Evolutionary conservation across 148 eudicot genomes (phyloP).

Genomic region (Silene conica): DNA sequence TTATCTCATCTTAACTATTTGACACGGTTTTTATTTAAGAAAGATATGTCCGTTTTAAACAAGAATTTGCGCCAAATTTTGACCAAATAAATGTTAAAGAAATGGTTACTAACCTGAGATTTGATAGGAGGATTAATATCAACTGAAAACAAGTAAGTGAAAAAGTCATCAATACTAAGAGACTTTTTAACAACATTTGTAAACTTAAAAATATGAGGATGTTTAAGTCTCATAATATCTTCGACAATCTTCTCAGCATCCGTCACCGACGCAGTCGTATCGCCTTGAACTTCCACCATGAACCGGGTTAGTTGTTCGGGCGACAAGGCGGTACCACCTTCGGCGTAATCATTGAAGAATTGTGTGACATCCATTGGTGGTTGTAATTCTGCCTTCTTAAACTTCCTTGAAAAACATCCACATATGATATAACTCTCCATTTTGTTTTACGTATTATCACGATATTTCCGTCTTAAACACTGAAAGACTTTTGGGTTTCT

Average conservation of each 20-base stretch:
- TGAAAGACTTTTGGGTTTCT: too few species aligned
- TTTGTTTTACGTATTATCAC: background rate
- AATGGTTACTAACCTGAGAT: conserved; percentile 14
- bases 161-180: conserved; percentile 26
- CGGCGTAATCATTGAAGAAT: conserved; percentile 21
- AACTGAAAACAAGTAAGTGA: conserved; percentile 23
- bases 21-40: too few species aligned
- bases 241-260: conserved; percentile 24
- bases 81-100: background rate
- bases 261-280: background rate
- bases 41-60: too few species aligned
- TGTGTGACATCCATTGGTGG: conserved; percentile 19
- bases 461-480: too few species aligned
- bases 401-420: conserved; percentile 26
- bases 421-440: conserved; percentile 29
- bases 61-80: too few species aligned
- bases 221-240: conserved; percentile 25
- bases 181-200: conserved; percentile 17
- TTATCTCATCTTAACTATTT: too few species aligned
- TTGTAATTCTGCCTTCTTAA: conserved; percentile 21
- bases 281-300: conserved; percentile 24
- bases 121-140: conserved; percentile 31
- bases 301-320: conserved; percentile 19
- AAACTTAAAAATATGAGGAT: conserved; percentile 12
- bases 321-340: conserved; percentile 22